Evolutionary conservation across 2,329 filamentous ascomycete genomes (phyloP), one percentile per base, ranked within the genome.

Genomic region (Allantophomopsis lycopodina): DNA sequence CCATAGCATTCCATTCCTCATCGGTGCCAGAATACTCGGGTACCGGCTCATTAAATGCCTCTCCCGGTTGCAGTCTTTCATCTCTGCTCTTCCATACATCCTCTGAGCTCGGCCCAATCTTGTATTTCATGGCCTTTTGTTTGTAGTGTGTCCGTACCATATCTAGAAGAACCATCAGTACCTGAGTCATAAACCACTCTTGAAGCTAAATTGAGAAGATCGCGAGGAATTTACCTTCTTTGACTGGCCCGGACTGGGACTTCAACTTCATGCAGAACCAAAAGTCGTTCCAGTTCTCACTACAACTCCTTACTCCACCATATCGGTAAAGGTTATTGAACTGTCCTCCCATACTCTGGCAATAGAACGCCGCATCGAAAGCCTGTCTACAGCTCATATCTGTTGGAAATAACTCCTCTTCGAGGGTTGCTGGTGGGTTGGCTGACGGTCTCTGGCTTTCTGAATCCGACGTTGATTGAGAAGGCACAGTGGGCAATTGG

Each of bases 191-290:
- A 14, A 6, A 16, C 15, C 17, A 32, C n/a, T 2, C 14, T 36
- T 15, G 5, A 33, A 14, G 20, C 12, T 39, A n/a, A 36, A 13
- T 12, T 21, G 2, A 21, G 11, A 20, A 11, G 15, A 36, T 36
- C 15, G n/a, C 4, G 6, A 21, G 15, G 15, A 17, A 36, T 35
- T 62, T 55, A 46, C 61, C 70, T 43, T 72, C 76, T 51, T 76
- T 75, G 48, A 76, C 63, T 34, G 68, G 61, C 17, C 73, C 70
- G 1, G 68, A 59, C 53, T 76, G 76, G 2, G 71, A 69, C 52
- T 81, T 78, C 31, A 78, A 79, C 47, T 84, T 79, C 88, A 96
- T 95, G 68, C 91, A 98, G 64, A 95, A 89, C 83, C 88, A 94
- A 61, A 94, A 96, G 60, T 94, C 84, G 44, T 80, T 73, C 87